A percentile compares a stretch with the other conserved stretches of the same genome.
Evolutionary conservation across 2,329 filamentous ascomycete genomes (phyloP).

Genomic region (Ploettnerulaceae sp.): DNA sequence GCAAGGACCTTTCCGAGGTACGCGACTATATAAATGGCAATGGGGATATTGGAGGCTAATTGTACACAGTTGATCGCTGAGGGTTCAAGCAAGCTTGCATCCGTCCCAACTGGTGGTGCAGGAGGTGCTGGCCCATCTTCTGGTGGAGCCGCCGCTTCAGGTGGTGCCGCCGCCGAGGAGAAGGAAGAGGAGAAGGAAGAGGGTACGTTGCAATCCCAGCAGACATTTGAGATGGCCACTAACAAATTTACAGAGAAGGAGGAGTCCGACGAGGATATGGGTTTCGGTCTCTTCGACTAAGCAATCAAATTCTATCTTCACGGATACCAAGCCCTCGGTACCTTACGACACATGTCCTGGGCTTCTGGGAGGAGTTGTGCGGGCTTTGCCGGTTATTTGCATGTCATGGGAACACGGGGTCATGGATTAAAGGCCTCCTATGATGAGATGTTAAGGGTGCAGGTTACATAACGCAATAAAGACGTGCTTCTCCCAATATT

Average conservation of each 20-base stretch:
- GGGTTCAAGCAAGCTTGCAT: slow-evolving; percentile 91
- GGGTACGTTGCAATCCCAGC: slow-evolving; percentile 59
- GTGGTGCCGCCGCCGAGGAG: slow-evolving; percentile 56
- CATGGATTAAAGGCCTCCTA: slow-evolving; percentile 19
- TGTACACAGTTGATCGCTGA: slow-evolving; percentile 75
- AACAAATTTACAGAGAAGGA: slow-evolving; percentile 48
- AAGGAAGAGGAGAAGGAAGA: slow-evolving; percentile 73
- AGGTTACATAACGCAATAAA: slow-evolving; percentile 31
- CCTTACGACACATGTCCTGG: slow-evolving; percentile 22
- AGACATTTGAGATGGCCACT: slow-evolving; percentile 18
- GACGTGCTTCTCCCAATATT: slow-evolving; percentile 32
- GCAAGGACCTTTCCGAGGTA: slow-evolving; percentile 92
- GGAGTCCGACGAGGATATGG: slow-evolving; percentile 72
- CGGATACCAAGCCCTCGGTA: slow-evolving; percentile 25
- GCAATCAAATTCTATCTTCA: slow-evolving; percentile 32
- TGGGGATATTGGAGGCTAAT: slow-evolving; percentile 30
- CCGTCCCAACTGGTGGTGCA: slow-evolving; percentile 87
- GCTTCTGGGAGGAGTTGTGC: slow-evolving; percentile 31
- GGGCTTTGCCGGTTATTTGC: slow-evolving; percentile 29
- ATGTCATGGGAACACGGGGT: slow-evolving; percentile 27
- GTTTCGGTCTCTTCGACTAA: slow-evolving; percentile 74
- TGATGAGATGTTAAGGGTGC: slow-evolving; percentile 25
- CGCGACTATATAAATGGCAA: slow-evolving; percentile 25
- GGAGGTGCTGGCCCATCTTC: slow-evolving; percentile 55
- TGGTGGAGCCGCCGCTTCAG: slow-evolving; percentile 64